Evolutionary conservation across 2,329 filamentous ascomycete species (phyloP).

Genomic region (Akanthomyces uredinophilus): DNA sequence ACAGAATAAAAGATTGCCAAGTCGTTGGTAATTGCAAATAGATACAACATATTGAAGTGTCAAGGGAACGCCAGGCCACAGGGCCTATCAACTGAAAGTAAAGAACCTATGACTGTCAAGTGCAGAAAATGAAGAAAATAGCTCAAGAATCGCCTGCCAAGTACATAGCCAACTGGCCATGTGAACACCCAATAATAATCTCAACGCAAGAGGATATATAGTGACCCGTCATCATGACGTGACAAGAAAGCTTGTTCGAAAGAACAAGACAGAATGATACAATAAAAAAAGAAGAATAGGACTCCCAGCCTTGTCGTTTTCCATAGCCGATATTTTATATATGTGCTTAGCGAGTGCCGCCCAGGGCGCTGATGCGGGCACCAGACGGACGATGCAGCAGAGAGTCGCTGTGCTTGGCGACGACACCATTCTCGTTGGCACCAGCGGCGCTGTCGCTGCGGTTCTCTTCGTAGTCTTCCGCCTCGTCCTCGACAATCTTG

Average conservation of each 20-base stretch:
- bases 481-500: constrained; percentile 87
- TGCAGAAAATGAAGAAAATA: constrained; percentile 2
- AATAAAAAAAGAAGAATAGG: constrained; percentile 3
- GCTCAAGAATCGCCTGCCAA: constrained; percentile 9
- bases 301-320: constrained; percentile 2
- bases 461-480: constrained; percentile 56
- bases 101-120: neutral
- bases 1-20: neutral
- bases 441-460: constrained; percentile 47
- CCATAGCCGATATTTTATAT: neutral
- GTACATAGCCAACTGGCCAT: constrained; percentile 2
- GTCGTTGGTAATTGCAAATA: constrained; percentile 8
- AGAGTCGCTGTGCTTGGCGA: constrained; percentile 51
- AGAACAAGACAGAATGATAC: neutral
- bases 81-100: constrained; percentile 6
- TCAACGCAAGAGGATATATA: constrained; percentile 15
- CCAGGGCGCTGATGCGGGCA: constrained; percentile 59
- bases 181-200: constrained; percentile 6
- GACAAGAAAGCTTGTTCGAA: neutral
- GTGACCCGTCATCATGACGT: constrained; percentile 4
- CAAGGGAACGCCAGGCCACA: constrained; percentile 15
- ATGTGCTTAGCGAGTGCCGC: constrained; percentile 42
- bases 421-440: constrained; percentile 43
- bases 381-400: constrained; percentile 59
- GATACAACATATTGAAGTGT: constrained; percentile 13